Evolutionary conservation across 257 asterid species (phyloP).

Genomic region (Ehretia macrophylla): DNA sequence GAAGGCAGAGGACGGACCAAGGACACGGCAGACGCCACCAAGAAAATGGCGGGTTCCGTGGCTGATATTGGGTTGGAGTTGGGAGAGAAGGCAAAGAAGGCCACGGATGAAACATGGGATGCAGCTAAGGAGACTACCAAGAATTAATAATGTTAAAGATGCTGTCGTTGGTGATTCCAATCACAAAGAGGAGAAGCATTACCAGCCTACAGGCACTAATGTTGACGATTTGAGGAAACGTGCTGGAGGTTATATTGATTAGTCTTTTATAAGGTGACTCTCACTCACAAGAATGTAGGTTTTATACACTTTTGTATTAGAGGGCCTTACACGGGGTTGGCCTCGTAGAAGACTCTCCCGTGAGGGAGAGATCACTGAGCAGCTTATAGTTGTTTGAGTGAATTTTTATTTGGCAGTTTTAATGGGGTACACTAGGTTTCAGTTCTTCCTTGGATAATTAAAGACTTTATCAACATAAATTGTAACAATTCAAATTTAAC

Average conservation of each 20-base stretch:
- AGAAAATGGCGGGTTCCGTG: conserved; percentile 7
- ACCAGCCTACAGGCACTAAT: neutral
- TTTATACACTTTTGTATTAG: too few relatives aligned
- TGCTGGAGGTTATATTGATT: conserved; percentile 25
- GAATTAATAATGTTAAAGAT: conserved; percentile 21
- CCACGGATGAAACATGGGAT: conserved; percentile 36
- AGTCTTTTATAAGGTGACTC: too few relatives aligned
- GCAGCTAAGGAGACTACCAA: conserved; percentile 31
- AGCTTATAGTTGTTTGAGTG: too few relatives aligned
- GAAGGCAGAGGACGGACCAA: neutral
- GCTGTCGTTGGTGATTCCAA: conserved; percentile 12
- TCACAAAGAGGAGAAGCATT: neutral
- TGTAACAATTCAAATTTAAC: too few relatives aligned
- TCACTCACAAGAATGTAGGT: too few relatives aligned
- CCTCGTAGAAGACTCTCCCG: too few relatives aligned
- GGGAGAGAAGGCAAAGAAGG: conserved; percentile 39
- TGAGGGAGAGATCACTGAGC: too few relatives aligned
- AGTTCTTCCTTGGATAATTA: too few relatives aligned
- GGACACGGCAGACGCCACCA: conserved; percentile 7
- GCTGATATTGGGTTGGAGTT: conserved; percentile 27
- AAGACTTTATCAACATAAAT: too few relatives aligned
- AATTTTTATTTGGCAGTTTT: too few relatives aligned
- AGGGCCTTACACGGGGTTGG: too few relatives aligned
- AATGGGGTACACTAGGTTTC: too few relatives aligned
- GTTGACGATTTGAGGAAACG: conserved; percentile 20